phyloP scores from a whole-genome alignment of 805 yeast genomes.

The Candida easanensis region DNA sequence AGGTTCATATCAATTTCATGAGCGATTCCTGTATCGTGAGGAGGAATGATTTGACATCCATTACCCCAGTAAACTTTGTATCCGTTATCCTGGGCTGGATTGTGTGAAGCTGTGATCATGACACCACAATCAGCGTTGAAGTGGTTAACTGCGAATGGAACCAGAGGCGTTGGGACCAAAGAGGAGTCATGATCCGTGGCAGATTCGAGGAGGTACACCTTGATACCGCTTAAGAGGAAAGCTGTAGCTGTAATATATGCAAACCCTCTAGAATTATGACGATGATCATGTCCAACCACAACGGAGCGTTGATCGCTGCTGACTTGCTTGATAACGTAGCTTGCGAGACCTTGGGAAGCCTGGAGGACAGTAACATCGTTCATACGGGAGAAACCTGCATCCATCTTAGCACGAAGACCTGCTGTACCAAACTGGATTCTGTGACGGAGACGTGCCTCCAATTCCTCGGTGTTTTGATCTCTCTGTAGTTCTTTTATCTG shows the following conservation, averaged over 20 bases:
- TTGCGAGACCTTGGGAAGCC: conserved; percentile 81
- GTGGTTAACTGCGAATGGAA: conserved; percentile 78
- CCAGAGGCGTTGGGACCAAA: conserved; percentile 81
- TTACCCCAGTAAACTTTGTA: conserved; percentile 91
- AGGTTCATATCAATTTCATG: conserved; percentile 56
- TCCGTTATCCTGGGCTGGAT: conserved; percentile 85
- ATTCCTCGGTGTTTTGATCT: conserved; percentile 36
- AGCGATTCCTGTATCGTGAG: conserved; percentile 79
- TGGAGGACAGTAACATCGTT: conserved; percentile 86
- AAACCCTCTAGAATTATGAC: conserved; percentile 74
- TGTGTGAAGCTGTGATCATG: conserved; percentile 91
- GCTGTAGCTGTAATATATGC: conserved; percentile 78
- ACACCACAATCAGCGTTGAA: conserved; percentile 73
- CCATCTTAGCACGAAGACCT: conserved; percentile 85
- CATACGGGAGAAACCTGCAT: conserved; percentile 86
- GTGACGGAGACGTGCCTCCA: conserved; percentile 49
- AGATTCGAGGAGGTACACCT: conserved; percentile 58
- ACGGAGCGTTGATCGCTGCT: conserved; percentile 35
- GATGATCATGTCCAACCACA: conserved; percentile 90
- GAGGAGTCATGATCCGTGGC: conserved; percentile 11
- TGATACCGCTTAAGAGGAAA: conserved; percentile 65
- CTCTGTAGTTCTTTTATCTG: conserved; percentile 50
- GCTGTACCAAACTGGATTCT: conserved; percentile 91
- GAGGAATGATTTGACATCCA: conserved; percentile 95
- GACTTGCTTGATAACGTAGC: conserved; percentile 36